A percentile compares a stretch with the other conserved stretches of the same genome.
Conservation (phyloP, 2,329 filamentous ascomycete genomes). For the Cryphonectria carpinicola region DNA sequence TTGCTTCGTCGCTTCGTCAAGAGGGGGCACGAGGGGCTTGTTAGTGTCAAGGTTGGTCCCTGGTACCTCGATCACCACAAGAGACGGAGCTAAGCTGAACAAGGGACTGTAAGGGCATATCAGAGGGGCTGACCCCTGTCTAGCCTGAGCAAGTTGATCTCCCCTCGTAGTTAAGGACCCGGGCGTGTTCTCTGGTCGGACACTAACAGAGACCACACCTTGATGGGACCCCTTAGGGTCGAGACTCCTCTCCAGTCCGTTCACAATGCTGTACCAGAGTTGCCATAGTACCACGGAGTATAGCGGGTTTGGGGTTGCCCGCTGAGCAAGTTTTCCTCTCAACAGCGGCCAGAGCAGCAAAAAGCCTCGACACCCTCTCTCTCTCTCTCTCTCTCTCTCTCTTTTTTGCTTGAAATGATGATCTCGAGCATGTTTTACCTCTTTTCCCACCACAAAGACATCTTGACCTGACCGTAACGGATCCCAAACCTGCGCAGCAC, state of each 20-base stretch:
- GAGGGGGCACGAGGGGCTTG: not conserved
- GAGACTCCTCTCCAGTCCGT: not conserved
- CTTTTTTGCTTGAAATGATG: not conserved
- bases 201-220: slow-evolving; percentile 11
- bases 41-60: not conserved
- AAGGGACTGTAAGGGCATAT: not conserved
- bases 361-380: slow-evolving; percentile 15
- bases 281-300: not conserved
- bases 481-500: slow-evolving; percentile 23
- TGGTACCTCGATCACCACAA: not conserved
- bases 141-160: slow-evolving; percentile 29
- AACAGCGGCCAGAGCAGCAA: slow-evolving; percentile 5
- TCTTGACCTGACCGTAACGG: slow-evolving; percentile 4
- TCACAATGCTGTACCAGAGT: not conserved
- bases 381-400: not conserved
- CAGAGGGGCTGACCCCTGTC: slow-evolving; percentile 15
- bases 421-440: slow-evolving; percentile 21
- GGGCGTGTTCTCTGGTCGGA: not conserved
- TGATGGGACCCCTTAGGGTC: not conserved
- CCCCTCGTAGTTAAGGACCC: not conserved
- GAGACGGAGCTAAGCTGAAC: not conserved
- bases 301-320: not conserved
- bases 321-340: slow-evolving; percentile 26
- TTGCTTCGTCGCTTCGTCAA: not conserved
- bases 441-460: not conserved